Base-by-base conservation (phyloP, 805 yeast genomes). In the Jamesozyma hellenica region DNA sequence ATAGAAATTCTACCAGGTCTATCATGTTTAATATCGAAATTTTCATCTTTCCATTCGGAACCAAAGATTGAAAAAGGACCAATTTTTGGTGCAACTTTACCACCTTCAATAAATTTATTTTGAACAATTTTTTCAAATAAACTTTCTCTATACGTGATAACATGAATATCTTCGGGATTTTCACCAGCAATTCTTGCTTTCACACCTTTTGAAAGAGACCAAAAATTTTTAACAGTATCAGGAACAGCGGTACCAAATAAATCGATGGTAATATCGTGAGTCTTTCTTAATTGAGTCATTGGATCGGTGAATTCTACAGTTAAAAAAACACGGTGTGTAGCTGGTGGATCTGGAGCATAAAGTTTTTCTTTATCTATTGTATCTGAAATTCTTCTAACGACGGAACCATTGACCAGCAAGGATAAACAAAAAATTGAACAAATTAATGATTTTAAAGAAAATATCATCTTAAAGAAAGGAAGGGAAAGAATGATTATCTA, bases 31-130 rank as follows among this genome's bases (percentile, higher is more conserved):
- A 80, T 57, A 19, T 56, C 48, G 50, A 79, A 65, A 76, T 78
- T 82, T 69, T 87, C 96, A 59, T 87, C 96, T 4, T 67, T 70
- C 56, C 85, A 79, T 54, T 68, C 70, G 42, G 67, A 67, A 27
- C 95, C 95, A 61, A 78, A 84, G 52, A 86, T 81, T 15, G 94
- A 81, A 51, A 69, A 68, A 12, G 96, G 94, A 19, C 94, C 95
- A 40, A 74, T 68, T 13, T 90, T 88, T 26, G 71, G 73, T 46
- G 81, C 78, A 58, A 80, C 81, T 62, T 84, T 92, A 47, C 96
- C 96, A 44, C 95, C 94, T 64, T 85, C 94, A 49, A 87, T 72
- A 81, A 85, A 79, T 59, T 81, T 82, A 39, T 72, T 70, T 35
- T 75, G 69, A 46, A 82, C 79, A 36, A 86, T 76, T 44, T 90